These are phyloP conservation scores for Podospora pseudocomata DNA, from an alignment of 495 filamentous ascomycete species.

Conservation along the genomic window DNA sequence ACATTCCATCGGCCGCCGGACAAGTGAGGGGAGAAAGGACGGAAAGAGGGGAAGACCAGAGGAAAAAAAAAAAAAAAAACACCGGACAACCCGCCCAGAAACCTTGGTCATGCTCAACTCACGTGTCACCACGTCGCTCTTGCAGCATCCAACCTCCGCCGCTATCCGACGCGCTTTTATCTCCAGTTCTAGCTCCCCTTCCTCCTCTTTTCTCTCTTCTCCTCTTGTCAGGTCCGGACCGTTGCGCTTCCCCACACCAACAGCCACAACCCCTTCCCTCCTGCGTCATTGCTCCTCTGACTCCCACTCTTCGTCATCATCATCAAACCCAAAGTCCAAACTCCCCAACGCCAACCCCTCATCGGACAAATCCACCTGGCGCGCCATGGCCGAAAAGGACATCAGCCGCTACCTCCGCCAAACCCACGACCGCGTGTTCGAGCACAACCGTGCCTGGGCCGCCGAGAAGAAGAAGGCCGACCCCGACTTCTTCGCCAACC, in stretches of 20 bases:
- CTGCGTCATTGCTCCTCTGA: background rate
- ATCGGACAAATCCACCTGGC: slow-evolving; percentile 14
- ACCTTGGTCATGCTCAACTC: background rate
- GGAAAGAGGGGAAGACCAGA: background rate
- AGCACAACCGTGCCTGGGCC: slow-evolving; percentile 55
- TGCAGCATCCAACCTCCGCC: background rate
- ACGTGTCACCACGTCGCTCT: slow-evolving; percentile 2
- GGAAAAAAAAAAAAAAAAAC: too few relatives aligned
- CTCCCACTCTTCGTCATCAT: background rate
- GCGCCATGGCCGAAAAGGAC: slow-evolving; percentile 37
- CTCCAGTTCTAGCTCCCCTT: background rate
- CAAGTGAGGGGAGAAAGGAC: background rate
- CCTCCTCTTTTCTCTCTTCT: background rate
- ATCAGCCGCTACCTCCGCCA: slow-evolving; percentile 43
- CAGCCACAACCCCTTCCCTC: background rate
- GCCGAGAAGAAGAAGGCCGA: slow-evolving; percentile 46
- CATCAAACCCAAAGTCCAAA: background rate
- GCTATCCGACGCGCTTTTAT: slow-evolving; percentile 1
- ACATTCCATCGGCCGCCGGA: background rate
- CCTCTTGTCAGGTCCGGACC: background rate
- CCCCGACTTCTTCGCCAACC: slow-evolving; percentile 54
- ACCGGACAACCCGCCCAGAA: background rate
- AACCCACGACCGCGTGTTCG: slow-evolving; percentile 52
- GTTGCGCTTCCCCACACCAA: background rate
- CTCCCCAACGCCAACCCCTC: background rate